Percentiles rank a stretch among this genome's conserved stretches.
These are phyloP conservation scores for Paramyrothecium roridum DNA, from an alignment of 2,329 filamentous ascomycete genomes.

Conservation along the genomic window DNA sequence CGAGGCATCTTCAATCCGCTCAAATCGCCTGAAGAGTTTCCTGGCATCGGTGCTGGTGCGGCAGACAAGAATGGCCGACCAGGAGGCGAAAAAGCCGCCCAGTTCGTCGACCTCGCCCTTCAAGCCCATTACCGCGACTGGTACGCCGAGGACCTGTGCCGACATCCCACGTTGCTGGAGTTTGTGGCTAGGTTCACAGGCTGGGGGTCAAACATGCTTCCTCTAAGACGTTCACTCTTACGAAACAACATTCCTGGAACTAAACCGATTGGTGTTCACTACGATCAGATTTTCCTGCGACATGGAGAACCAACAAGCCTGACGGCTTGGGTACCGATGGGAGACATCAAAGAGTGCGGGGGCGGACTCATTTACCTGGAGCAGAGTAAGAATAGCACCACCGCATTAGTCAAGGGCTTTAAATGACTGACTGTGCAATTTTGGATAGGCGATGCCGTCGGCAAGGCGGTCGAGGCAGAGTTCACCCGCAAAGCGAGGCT, in stretches of 20 bases:
- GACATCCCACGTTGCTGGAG: slow-evolving; percentile 43
- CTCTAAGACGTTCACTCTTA: slow-evolving; percentile 39
- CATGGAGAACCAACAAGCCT: slow-evolving; percentile 51
- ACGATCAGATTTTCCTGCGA: slow-evolving; percentile 56
- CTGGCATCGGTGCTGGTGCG: slow-evolving; percentile 44
- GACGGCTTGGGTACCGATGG: slow-evolving; percentile 57
- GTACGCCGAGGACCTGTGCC: slow-evolving; percentile 46
- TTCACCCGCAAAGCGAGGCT: slow-evolving; percentile 44
- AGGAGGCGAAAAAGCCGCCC: neutral
- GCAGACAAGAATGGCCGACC: neutral
- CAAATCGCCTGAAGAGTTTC: slow-evolving; percentile 13
- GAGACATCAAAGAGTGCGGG: slow-evolving; percentile 47
- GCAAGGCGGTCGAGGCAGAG: slow-evolving; percentile 42
- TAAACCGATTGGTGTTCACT: slow-evolving; percentile 58
- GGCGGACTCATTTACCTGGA: slow-evolving; percentile 58
- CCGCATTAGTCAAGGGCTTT: no score
- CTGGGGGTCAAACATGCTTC: slow-evolving; percentile 47
- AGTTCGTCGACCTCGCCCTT: neutral
- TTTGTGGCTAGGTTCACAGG: slow-evolving; percentile 50
- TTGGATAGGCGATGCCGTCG: slow-evolving; percentile 36
- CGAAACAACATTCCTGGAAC: slow-evolving; percentile 55
- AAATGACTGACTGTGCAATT: no score
- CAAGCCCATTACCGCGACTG: neutral
- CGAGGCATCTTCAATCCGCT: slow-evolving; percentile 45
- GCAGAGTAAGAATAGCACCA: no score